These are phyloP conservation scores for Phytophthora boehmeriae DNA, from an alignment of 352 stramenopile genomes.

Conservation along the genomic window DNA sequence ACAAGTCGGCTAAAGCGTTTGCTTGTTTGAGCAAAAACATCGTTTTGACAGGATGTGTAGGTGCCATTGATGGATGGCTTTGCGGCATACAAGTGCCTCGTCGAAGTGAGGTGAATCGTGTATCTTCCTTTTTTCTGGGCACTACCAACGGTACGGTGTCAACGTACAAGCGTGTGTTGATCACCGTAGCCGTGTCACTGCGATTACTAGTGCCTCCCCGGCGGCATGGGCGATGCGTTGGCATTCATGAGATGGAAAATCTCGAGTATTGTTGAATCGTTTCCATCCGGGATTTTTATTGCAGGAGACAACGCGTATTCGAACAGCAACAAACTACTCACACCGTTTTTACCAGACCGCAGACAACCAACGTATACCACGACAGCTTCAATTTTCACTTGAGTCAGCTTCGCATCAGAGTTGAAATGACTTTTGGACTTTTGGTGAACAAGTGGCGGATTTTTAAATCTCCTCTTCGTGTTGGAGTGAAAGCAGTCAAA, in stretches of 20 bases:
- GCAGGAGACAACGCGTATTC: neutral
- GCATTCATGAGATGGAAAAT: neutral
- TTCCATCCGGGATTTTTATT: neutral
- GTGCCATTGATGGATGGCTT: conserved; percentile 9
- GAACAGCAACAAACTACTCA: neutral
- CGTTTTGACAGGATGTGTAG: neutral
- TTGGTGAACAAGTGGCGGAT: conserved; percentile 1
- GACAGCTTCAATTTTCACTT: neutral
- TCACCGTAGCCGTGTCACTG: neutral
- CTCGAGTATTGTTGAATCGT: neutral
- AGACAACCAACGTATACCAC: neutral
- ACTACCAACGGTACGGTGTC: conserved; percentile 5
- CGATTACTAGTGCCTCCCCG: neutral
- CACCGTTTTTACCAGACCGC: neutral
- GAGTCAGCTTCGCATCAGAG: neutral
- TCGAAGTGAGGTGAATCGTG: neutral
- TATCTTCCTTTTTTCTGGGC: conserved; percentile 7
- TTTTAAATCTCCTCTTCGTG: neutral
- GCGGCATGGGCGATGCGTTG: neutral
- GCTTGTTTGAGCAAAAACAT: neutral
- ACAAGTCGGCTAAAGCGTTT: neutral
- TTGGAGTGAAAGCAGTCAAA: neutral
- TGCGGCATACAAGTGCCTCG: conserved; percentile 8
- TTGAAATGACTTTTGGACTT: no score
- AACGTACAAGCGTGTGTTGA: conserved; percentile 2